These are phyloP conservation scores for Tagetes patula DNA, from an alignment of 129 eudicot genomes.

Conservation along the genomic window DNA sequence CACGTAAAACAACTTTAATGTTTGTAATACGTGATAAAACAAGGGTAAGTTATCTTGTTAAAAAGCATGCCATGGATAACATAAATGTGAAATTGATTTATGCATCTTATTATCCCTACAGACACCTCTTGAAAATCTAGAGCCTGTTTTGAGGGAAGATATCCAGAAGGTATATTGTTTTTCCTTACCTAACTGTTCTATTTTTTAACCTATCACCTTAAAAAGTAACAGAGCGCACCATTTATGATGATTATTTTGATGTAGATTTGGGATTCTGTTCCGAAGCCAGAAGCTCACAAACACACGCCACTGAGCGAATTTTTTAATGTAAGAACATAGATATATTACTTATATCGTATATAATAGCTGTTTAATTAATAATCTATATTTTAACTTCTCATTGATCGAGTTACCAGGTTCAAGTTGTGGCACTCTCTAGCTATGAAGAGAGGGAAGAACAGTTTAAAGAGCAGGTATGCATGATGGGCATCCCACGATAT, in stretches of 20 bases:
- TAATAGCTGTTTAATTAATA: background rate
- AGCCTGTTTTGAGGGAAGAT: conserved; percentile 94
- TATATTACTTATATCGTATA: background rate
- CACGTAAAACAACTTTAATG: conserved; percentile 97
- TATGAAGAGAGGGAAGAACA: conserved; percentile 98
- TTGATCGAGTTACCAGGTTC: conserved; percentile 59
- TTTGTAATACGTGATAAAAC: conserved; percentile 98
- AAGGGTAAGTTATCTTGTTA: conserved; percentile 53
- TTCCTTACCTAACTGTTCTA: conserved; percentile 7
- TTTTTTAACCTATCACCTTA: conserved; percentile 2
- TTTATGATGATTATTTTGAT: conserved; percentile 14
- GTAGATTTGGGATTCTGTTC: conserved; percentile 98
- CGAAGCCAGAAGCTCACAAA: conserved; percentile 96
- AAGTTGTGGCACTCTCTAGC: conserved; percentile 95
- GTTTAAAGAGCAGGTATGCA: conserved; percentile 86
- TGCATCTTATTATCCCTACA: conserved; percentile 32
- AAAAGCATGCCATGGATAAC: conserved; percentile 2
- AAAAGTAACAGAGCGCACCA: background rate
- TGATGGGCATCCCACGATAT: conserved; percentile 5
- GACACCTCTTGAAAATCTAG: conserved; percentile 94
- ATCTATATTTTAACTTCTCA: background rate
- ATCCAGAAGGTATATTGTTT: conserved; percentile 65
- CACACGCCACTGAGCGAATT: conserved; percentile 91
- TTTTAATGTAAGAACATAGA: conserved; percentile 73
- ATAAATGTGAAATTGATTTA: conserved; percentile 11